Conservation (phyloP, 225 moss, liverwort and hornwort genomes). For the Physcomitrium patens region DNA sequence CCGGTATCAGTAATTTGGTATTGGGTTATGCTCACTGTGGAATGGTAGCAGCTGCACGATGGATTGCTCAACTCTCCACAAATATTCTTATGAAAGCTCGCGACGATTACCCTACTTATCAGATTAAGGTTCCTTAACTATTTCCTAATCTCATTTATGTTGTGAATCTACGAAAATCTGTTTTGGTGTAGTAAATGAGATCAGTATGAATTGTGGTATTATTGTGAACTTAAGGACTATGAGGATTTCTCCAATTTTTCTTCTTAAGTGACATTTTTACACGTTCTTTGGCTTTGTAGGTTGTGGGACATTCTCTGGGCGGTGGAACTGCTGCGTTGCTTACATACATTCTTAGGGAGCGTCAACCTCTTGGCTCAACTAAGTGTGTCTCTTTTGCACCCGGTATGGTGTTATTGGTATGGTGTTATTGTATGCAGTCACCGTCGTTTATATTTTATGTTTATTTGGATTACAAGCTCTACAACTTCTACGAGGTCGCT, state of each 20-base stretch:
- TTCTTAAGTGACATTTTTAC: constrained; percentile 9
- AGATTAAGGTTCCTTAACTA: constrained; percentile 63
- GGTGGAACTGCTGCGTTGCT: constrained; percentile 97
- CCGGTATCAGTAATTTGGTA: constrained; percentile 84
- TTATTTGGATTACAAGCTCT: too few relatives aligned
- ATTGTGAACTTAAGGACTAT: background rate
- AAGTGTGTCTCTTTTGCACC: constrained; percentile 90
- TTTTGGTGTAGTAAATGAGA: background rate
- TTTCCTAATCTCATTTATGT: background rate
- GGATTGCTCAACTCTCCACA: constrained; percentile 90
- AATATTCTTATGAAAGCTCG: constrained; percentile 78
- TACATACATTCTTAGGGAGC: constrained; percentile 91
- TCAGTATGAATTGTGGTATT: constrained; percentile 9
- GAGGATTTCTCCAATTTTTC: background rate
- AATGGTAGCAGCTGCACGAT: constrained; percentile 98
- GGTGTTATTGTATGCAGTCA: background rate
- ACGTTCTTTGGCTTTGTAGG: constrained; percentile 46
- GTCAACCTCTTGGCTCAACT: constrained; percentile 69
- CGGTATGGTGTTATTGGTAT: constrained; percentile 47
- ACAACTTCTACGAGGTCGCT: background rate
- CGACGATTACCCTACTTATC: constrained; percentile 77
- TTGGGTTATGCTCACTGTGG: constrained; percentile 99
- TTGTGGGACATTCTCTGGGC: constrained; percentile 94
- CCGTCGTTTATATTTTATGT: too few relatives aligned
- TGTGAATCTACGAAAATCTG: background rate